Evolutionary conservation across 495 filamentous ascomycete species (phyloP).

Genomic region (Immersiella caudata): DNA sequence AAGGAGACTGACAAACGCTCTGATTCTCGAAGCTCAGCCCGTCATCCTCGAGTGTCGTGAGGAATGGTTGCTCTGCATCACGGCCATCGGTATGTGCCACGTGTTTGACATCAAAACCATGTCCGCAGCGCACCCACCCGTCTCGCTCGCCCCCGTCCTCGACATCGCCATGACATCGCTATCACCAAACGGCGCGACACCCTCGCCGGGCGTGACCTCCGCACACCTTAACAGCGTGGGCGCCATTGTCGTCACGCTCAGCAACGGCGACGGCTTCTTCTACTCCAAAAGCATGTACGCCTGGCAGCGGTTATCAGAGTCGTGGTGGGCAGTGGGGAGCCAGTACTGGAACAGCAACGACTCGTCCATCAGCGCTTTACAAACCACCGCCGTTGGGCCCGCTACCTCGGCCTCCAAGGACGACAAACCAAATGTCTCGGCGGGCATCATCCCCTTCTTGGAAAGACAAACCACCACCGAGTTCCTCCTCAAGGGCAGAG

Average conservation of each 20-base stretch:
- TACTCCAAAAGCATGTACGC: conserved; percentile 80
- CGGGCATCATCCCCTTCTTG: conserved; percentile 87
- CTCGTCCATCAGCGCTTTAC: conserved; percentile 74
- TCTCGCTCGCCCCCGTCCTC: conserved; percentile 86
- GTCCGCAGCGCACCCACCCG: conserved; percentile 81
- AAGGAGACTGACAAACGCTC: conserved; percentile 75
- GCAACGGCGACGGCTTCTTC: conserved; percentile 89
- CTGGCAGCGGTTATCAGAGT: conserved; percentile 94
- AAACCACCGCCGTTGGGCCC: conserved; percentile 65
- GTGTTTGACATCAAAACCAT: conserved; percentile 93
- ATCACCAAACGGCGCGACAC: conserved; percentile 68
- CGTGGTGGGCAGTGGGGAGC: conserved; percentile 97
- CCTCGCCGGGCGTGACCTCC: conserved; percentile 79
- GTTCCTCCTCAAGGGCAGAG: conserved; percentile 85
- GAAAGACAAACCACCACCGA: conserved; percentile 95
- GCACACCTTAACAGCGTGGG: conserved; percentile 88
- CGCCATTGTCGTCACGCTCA: conserved; percentile 78
- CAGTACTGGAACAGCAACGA: conserved; percentile 99
- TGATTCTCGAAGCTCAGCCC: conserved; percentile 88
- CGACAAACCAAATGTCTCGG: conserved; percentile 61
- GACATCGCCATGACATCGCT: conserved; percentile 73
- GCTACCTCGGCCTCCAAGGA: conserved; percentile 32
- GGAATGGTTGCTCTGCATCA: conserved; percentile 86
- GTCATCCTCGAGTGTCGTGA: conserved; percentile 90
- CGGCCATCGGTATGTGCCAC: conserved; percentile 84